Evolutionary conservation across 148 eudicot genomes (phyloP), one percentile per base, ranked within the genome.

Genomic region (Nepenthes gracilis): DNA sequence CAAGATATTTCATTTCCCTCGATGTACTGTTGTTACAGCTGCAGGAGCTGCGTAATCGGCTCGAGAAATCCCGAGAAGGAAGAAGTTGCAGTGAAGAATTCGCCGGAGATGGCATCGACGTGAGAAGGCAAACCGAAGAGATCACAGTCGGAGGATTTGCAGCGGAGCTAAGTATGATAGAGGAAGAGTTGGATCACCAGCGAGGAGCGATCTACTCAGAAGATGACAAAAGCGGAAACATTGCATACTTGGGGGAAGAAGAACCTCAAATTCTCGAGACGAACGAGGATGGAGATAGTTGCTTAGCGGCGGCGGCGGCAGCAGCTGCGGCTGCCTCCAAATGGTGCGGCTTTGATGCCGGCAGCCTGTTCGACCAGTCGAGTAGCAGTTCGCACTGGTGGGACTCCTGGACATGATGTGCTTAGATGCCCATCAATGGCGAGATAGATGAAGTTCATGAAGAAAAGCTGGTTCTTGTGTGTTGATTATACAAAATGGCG

Each of bases 371-470:
- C 36, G 83, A 76, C 48, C 73, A 68, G 60, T 58, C 81, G 14
- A 71, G 66, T 68, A 67, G 71, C 37, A 66, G 35, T 65, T 72
- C 89, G 35, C 73, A 78, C 49, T 84, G 89, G 88, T 83, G 88
- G 88, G 81, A 80, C 15, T 68, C 72, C 76, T 35, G 80, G 80
- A 48, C 77, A 72, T 73, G 65, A 75, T n/a, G n/a, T n/a, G n/a
- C n/a, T 59, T 40, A 23, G 23, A 23, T 23, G 23, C 23, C 0
- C 23, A 23, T 23, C 23, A 23, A 23, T 23, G 23, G 23, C 23
- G 23, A 23, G 23, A 23, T 23, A 23, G 23, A 23, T 23, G 23
- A 23, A 23, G 23, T 23, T 23, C 23, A 23, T 23, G 23, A 23
- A 23, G 23, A 23, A 23, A 23, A 23, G 23, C 23, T 23, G 23